Evolutionary conservation across 768 basidiomycete genomes (phyloP).

Genomic region (Lactifluus rugatus): DNA sequence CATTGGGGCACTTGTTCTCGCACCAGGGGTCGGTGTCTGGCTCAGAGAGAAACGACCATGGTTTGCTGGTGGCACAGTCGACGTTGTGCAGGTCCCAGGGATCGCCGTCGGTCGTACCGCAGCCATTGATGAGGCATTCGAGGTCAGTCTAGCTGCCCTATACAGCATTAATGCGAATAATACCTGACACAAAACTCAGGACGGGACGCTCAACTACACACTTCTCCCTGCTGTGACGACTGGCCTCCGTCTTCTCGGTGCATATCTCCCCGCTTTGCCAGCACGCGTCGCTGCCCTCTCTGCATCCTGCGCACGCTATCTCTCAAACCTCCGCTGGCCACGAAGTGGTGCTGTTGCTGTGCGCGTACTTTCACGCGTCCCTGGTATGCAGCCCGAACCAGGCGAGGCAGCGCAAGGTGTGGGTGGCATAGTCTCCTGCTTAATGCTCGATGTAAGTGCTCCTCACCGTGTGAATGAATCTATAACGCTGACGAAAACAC

Average conservation of each 20-base stretch:
- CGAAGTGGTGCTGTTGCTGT: conserved; percentile 47
- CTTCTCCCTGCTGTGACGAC: conserved; percentile 69
- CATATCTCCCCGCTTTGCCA: conserved; percentile 72
- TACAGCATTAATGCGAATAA: not conserved
- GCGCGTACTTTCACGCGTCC: conserved; percentile 55
- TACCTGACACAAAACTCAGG: conserved; percentile 34
- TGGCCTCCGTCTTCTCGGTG: conserved; percentile 66
- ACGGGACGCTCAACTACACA: conserved; percentile 79
- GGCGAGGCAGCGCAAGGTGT: conserved; percentile 11
- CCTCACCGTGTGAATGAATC: too few species aligned
- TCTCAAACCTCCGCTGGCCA: conserved; percentile 53
- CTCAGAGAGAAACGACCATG: conserved; percentile 59
- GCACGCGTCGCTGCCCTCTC: conserved; percentile 62
- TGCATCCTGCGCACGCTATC: conserved; percentile 46
- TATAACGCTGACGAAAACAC: too few species aligned
- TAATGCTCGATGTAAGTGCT: conserved; percentile 15
- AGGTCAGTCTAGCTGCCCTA: conserved; percentile 36
- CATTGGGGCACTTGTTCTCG: conserved; percentile 58
- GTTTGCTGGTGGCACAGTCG: conserved; percentile 79
- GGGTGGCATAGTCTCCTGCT: conserved; percentile 14
- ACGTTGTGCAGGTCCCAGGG: conserved; percentile 77
- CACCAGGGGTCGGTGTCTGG: conserved; percentile 44
- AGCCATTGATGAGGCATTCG: conserved; percentile 63
- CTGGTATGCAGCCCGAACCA: conserved; percentile 23
- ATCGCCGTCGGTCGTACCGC: conserved; percentile 49